Evolutionary conservation across 257 asterid genomes (phyloP), one percentile per base, ranked within the genome.

Genomic region (Mitragyna speciosa): DNA sequence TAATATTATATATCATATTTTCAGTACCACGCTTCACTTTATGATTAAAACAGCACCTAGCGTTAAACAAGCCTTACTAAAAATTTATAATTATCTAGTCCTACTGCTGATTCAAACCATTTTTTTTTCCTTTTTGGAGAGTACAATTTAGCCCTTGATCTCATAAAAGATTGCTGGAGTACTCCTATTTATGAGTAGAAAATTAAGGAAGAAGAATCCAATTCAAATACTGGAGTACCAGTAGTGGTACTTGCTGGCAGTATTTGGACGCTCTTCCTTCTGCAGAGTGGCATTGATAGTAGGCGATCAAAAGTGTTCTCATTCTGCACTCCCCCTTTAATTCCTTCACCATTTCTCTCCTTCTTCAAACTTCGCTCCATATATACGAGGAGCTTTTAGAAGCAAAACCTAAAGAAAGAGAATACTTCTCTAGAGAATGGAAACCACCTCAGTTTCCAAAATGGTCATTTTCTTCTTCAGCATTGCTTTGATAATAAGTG

Each of bases 391-490:
- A 76, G 76, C 78, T 82, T 78, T 72, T 33, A 61, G 52, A 33
- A 72, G 49, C 76, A 49, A 15, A 41, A 72, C 4, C 74, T 36
- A 6, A 31, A 68, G 45, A 45, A 30, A 49, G 8, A 30, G 19
- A 36, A 33, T 14, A 7, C 33, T 51, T 72, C 47, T 48, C n/a
- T 24, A 68, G 63, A 76, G 3, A 9, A 91, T 92, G 95, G 92
- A 85, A 81, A 78, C 86, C 15, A 85, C 78, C 82, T 84, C 87
- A 78, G 83, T 84, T 89, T 85, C 88, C 85, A 86, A 78, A 77
- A 31, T 75, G 63, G 74, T 77, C 51, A 47, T 80, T 43, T 79
- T 81, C 22, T 84, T 80, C 33, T 76, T 83, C 73, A 76, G 72
- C 80, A 81, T 90, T 82, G 79, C 75, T 43, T 77, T 92, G 77